Conservation (phyloP, 768 basidiomycete genomes). For the Cystobasidium ongulense region DNA sequence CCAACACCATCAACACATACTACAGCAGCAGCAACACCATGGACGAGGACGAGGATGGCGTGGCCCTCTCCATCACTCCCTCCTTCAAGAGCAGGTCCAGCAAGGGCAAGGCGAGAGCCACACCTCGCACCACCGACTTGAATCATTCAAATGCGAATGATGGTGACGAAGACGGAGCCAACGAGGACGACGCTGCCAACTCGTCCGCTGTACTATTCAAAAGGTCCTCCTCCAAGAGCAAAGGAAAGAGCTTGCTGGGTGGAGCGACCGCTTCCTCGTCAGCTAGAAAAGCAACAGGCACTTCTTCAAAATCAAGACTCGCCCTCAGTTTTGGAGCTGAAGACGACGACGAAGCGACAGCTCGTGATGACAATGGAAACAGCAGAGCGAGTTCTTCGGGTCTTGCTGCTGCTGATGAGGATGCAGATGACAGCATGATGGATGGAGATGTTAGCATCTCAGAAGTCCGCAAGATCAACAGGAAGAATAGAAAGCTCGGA, state of each 20-base stretch:
- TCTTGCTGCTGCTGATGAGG: neutral
- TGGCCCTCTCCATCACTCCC: slow-evolving; percentile 8
- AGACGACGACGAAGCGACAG: neutral
- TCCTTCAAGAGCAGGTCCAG: slow-evolving; percentile 20
- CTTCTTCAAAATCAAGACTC: slow-evolving; percentile 1
- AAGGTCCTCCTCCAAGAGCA: neutral
- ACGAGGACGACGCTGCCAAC: neutral
- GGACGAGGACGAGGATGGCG: slow-evolving; percentile 11
- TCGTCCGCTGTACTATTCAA: slow-evolving; percentile 21
- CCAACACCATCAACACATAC: neutral
- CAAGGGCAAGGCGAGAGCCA: slow-evolving; percentile 20
- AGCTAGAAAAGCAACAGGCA: slow-evolving; percentile 1
- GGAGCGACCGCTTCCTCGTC: slow-evolving; percentile 1
- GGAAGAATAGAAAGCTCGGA: neutral
- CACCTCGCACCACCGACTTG: neutral
- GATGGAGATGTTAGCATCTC: slow-evolving; percentile 1
- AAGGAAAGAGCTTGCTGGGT: slow-evolving; percentile 10
- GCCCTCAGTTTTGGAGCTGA: slow-evolving; percentile 1
- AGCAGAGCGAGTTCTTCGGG: neutral
- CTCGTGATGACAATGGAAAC: neutral
- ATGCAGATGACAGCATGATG: slow-evolving; percentile 3
- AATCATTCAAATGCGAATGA: neutral
- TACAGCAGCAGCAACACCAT: neutral
- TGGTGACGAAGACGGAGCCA: neutral
- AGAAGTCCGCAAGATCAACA: neutral